Base-by-base conservation (phyloP, 2,329 filamentous ascomycete genomes). In the Dactylellina haptotyla region DNA sequence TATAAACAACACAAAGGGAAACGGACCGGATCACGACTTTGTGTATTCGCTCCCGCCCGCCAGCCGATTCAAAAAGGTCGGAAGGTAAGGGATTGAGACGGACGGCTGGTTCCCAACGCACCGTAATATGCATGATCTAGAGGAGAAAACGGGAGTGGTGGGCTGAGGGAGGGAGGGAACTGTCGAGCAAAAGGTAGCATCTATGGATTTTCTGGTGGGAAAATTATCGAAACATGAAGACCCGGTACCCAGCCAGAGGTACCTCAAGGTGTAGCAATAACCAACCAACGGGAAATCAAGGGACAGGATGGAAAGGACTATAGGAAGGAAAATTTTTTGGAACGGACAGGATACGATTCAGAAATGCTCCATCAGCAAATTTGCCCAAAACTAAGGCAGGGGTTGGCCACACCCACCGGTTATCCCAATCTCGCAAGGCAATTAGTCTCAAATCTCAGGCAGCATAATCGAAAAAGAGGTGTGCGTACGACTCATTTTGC, bases 401-500 rank as follows among this genome's bases (percentile, higher is more conserved):
- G 67, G 67, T 53, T 39, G 56, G 18, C 41, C 57, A 54, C 66
- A 59, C 56, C 26, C 67, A 72, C 58, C 59, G 53, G 53, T 65
- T 65, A 64, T 65, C 54, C 53, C 59, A 72, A 72, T 72, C 59
- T 65, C 25, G 50, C 59, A 46, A 56, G 54, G 64, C 64, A 61
- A 32, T 37, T 57, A 57, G 56, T 62, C 57, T 62, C 20, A 34
- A 43, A 46, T 61, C 65, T 65, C 65, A 70, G 56, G 65, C 65
- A 70, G 67, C 51, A 72, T 59, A 34, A 25, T 46, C 34, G 46
- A n/a, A 57, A 39, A 63, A 54, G 39, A 39, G 50, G 61, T 57
- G 67, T 72, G 59, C 62, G 58, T 72, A 65, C 67, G 67, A 72
- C 67, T 72, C 67, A 72, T 72, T 64, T 28, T 61, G 50, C 23